Conservation (phyloP, 1,139 yeast species). For the Magnusiomyces tetraspermus region DNA sequence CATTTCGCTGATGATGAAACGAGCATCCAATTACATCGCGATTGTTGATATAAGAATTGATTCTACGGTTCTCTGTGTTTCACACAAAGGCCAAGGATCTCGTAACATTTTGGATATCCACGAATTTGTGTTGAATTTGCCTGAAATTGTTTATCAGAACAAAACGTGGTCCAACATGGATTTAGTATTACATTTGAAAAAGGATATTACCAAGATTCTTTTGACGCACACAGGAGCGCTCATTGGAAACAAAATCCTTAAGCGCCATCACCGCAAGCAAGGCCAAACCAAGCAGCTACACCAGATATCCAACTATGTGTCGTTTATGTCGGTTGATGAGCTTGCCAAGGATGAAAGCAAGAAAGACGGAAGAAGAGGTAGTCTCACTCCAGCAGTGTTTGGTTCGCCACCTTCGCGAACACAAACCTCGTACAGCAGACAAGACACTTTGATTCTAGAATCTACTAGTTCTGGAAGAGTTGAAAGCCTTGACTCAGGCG, state of each 20-base stretch:
- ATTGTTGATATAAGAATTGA: constrained; percentile 51
- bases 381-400: not conserved
- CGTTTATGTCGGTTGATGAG: constrained; percentile 30
- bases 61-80: constrained; percentile 47
- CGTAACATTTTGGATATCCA: constrained; percentile 63
- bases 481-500: too few species aligned
- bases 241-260: constrained; percentile 63
- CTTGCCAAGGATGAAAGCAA: constrained; percentile 13
- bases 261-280: constrained; percentile 25
- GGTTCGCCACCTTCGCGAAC: too few species aligned
- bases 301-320: constrained; percentile 30
- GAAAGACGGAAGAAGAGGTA: not conserved
- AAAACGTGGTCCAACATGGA: constrained; percentile 78
- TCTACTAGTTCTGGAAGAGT: too few species aligned
- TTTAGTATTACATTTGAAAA: constrained; percentile 51
- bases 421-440: too few species aligned
- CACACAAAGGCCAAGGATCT: constrained; percentile 53
- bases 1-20: constrained; percentile 47
- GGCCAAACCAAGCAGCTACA: constrained; percentile 22
- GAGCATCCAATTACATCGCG: constrained; percentile 61
- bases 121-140: constrained; percentile 54
- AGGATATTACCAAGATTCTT: constrained; percentile 54
- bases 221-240: constrained; percentile 71
- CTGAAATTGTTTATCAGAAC: constrained; percentile 52
- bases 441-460: too few species aligned